These are phyloP conservation scores for Botrytis fabae DNA, from an alignment of 2,329 filamentous ascomycete genomes.

Conservation along the genomic window DNA sequence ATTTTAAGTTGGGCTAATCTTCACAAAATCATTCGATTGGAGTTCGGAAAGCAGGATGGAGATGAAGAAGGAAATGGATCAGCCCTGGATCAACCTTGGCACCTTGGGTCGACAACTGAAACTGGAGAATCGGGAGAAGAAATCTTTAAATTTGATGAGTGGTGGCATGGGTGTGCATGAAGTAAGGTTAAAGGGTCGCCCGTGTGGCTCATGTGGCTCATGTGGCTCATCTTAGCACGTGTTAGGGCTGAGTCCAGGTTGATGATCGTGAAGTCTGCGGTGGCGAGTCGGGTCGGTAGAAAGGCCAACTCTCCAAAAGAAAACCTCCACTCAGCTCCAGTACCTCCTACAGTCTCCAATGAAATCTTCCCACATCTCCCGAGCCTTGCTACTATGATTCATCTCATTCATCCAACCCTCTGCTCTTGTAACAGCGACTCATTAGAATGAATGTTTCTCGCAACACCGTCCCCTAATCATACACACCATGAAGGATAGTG, in stretches of 20 bases:
- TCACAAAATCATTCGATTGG: neutral
- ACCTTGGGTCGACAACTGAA: neutral
- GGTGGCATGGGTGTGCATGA: too few relatives aligned
- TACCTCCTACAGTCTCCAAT: neutral
- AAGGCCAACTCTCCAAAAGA: conserved; percentile 1
- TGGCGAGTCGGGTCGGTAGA: neutral
- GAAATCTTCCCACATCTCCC: neutral
- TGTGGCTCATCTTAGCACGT: neutral
- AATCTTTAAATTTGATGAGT: too few relatives aligned
- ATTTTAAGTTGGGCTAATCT: neutral
- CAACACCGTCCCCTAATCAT: neutral
- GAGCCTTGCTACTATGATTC: too few relatives aligned
- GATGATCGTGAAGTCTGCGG: neutral
- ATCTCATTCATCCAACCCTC: neutral
- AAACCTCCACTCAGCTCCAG: neutral
- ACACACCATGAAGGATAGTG: conserved; percentile 20
- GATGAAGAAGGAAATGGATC: neutral
- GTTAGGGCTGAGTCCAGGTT: neutral
- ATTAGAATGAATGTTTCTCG: too few relatives aligned
- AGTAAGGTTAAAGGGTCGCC: neutral
- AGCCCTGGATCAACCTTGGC: neutral
- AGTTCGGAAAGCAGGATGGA: neutral
- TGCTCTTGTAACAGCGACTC: neutral
- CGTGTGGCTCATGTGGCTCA: neutral
- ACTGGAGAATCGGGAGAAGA: neutral